These are phyloP conservation scores for Avena insularis DNA, from an alignment of 176 grass and related monocot genomes.

Conservation along the genomic window DNA sequence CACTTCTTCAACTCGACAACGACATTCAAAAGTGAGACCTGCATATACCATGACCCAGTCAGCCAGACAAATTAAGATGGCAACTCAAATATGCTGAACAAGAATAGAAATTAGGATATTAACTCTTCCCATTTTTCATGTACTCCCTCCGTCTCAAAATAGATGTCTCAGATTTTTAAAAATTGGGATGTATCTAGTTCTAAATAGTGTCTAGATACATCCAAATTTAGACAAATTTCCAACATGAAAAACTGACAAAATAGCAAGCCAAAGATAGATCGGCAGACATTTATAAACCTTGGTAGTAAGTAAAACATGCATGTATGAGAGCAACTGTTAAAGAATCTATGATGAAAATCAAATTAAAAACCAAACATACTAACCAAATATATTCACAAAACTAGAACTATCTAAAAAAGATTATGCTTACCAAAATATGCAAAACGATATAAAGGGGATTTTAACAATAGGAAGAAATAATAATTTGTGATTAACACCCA, in stretches of 20 bases:
- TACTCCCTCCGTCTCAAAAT: too few relatives aligned
- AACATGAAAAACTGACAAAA: background rate
- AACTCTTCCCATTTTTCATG: background rate
- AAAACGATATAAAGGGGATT: background rate
- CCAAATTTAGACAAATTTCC: too few relatives aligned
- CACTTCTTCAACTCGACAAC: constrained; percentile 99
- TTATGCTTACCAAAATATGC: background rate
- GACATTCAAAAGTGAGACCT: constrained; percentile 98
- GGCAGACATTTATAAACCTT: background rate
- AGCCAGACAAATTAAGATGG: constrained; percentile 29
- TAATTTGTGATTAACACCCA: background rate
- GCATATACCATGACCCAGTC: constrained; percentile 38
- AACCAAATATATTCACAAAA: background rate
- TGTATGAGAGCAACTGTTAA: background rate
- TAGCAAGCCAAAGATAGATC: background rate
- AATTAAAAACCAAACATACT: background rate
- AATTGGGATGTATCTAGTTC: too few relatives aligned
- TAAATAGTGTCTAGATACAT: too few relatives aligned
- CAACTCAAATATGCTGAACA: constrained; percentile 7
- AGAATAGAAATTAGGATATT: background rate
- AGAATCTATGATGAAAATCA: background rate
- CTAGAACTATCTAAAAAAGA: constrained; percentile 10
- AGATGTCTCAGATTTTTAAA: too few relatives aligned
- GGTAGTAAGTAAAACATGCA: background rate
- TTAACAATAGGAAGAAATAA: too few relatives aligned